phyloP scores from a whole-genome alignment of 1,139 yeast species.

The Yamadazyma spencermartinsiae region DNA sequence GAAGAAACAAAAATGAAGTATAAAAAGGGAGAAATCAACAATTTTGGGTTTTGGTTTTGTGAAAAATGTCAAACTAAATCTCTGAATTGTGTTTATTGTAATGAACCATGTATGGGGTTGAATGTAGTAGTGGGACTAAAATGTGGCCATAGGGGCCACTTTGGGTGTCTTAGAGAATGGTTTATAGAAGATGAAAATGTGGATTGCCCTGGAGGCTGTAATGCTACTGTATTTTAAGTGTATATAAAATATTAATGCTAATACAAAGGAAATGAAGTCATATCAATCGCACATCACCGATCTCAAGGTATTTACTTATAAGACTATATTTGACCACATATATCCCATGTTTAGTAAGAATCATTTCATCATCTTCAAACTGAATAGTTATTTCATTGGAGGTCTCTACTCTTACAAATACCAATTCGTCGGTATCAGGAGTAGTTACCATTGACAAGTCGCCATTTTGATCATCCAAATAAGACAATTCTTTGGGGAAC shows the following conservation, averaged over 20 bases:
- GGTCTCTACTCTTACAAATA: conserved; percentile 62
- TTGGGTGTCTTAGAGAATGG: conserved; percentile 79
- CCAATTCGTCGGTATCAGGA: conserved; percentile 77
- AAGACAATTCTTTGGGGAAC: conserved; percentile 67
- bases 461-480: conserved; percentile 75
- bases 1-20: conserved; percentile 49
- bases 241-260: background rate
- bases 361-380: conserved; percentile 64
- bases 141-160: conserved; percentile 91
- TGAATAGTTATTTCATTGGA: conserved; percentile 25
- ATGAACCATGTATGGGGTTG: conserved; percentile 74
- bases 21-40: conserved; percentile 12
- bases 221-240: conserved; percentile 16
- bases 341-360: conserved; percentile 64
- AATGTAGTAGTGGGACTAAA: conserved; percentile 60
- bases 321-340: conserved; percentile 73
- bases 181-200: conserved; percentile 60
- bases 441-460: conserved; percentile 75
- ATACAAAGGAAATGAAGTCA: conserved; percentile 15
- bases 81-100: conserved; percentile 77
- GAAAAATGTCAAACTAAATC: conserved; percentile 62
- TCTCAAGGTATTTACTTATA: conserved; percentile 37
- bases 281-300: conserved; percentile 47
- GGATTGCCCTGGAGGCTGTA: conserved; percentile 85
- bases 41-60: conserved; percentile 83